Evolutionary conservation across 768 basidiomycete species (phyloP), one percentile per base, ranked within the genome.

Genomic region (Lentinula raphanica): DNA sequence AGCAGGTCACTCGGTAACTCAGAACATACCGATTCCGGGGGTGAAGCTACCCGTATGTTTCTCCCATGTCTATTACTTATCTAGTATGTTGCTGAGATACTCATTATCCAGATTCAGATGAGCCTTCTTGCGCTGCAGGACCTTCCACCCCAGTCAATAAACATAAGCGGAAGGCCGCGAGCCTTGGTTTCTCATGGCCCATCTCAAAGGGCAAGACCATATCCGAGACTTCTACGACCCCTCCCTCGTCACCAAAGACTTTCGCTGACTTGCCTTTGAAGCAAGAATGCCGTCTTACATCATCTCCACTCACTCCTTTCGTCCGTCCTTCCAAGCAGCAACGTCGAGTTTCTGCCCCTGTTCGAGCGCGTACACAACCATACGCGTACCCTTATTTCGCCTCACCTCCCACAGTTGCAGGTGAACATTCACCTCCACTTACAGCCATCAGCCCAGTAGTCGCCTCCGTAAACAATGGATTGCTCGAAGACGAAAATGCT

Each of bases 311-410:
- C 8, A 59, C 59, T n/a, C 60, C 58, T 35, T 62, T 66, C 46
- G 25, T 39, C 23, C 38, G 38, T 27, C 17, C 62, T 5, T 12
- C 62, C 21, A 63, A 69, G 29, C 32, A 59, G 27, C 45, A 62
- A 56, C 58, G 49, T 3, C 48, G 63, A 8, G 66, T 56, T 36
- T 62, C 65, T 31, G 62, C 65, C 17, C 58, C 60, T 51, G 49
- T 29, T 5, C 46, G 53, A 8, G 54, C 25, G 9, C 68, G 3
- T 64, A 74, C 74, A 11, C 72, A 74, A 17, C 73, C 74, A 3
- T 74, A 74, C 25, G 69, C 71, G 11, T 67, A 71, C 35, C 73
- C 74, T 3, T 74, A 72, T 63, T 75, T 71, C 59, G 67, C 67
- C 31, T 54, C 63, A 49, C 67, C 67, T 9, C 67, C 67, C 31